Base-by-base conservation (phyloP, 352 stramenopile species). In the Globisporangium takayamanum region DNA sequence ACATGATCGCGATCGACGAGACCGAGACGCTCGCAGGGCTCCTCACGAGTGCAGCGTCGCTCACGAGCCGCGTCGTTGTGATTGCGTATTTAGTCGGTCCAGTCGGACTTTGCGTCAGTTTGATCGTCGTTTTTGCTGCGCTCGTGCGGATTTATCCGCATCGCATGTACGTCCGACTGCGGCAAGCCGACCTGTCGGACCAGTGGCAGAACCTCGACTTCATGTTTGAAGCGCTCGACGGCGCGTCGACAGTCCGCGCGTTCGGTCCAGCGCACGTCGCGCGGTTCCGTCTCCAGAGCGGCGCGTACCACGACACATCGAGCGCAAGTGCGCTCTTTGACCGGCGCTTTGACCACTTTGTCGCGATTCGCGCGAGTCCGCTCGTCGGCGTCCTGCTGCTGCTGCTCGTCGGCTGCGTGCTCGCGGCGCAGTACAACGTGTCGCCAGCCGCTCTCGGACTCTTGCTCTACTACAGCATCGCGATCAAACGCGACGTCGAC, bases 381-480 rank as follows among this genome's bases (percentile, higher is more conserved):
- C 49, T 73, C 1, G 57, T 71, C 1, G 70, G 64, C 5, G 59
- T 78, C 20, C 65, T 74, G 28, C 60, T 78, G 44, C 14, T 74
- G 39, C 50, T 78, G 39, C 44, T 76, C 30, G 60, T 74, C 26
- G 60, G 69, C 36, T 64, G 65, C n/a, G 33, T 78, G 26, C 36
- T 76, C 30, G 70, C 65, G 5, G 69, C 69, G 47, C 57, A 70
- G 53, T 54, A 70, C 62, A 63, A 74, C n/a, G 50, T 78, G 14
- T 61, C 65, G 26, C 62, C 68, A 2, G 59, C 62, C 46, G 66
- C 70, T 33, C 65, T 78, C 33, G 68, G 70, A 6, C 57, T 78
- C 14, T 62, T 78, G 62, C 66, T 79, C 16, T 76, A 76, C 66
- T 76, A 76, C 46, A 65, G 33, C 28, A 73, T 75, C 60, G 69